Conservation (phyloP, 306 rosid genomes). For the Prinsepia uniflora region DNA sequence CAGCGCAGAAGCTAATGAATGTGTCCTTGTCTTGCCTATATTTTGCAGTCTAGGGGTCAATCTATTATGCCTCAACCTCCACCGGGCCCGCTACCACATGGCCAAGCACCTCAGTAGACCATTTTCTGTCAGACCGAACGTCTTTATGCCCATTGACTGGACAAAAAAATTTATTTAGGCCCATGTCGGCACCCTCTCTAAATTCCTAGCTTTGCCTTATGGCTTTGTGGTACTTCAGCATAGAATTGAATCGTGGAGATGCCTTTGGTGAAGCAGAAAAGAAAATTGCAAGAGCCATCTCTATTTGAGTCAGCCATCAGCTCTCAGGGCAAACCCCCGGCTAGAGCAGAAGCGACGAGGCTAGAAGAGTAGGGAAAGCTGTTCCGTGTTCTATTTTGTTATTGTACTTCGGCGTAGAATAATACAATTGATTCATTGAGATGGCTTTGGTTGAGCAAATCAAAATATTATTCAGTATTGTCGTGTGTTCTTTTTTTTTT, state of each 20-base stretch:
- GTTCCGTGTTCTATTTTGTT: background rate
- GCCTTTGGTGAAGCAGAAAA: background rate
- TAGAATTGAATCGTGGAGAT: background rate
- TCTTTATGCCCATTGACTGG: background rate
- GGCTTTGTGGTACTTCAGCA: background rate
- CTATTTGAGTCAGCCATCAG: background rate
- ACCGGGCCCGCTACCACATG: conserved; percentile 47
- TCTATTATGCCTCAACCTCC: conserved; percentile 69
- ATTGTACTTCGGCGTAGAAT: background rate
- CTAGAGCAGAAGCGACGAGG: background rate
- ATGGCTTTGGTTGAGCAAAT: background rate
- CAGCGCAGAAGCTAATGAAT: conserved; percentile 9
- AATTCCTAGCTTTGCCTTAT: background rate
- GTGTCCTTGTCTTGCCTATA: conserved; percentile 5
- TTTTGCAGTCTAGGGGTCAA: conserved; percentile 65
- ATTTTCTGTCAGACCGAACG: background rate
- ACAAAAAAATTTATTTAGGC: too few relatives aligned
- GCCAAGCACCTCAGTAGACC: conserved; percentile 59
- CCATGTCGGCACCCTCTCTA: background rate
- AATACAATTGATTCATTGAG: background rate
- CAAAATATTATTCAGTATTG: background rate
- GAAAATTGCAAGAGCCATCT: background rate
- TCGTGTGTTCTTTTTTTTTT: background rate
- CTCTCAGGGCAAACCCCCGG: background rate
- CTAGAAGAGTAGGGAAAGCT: background rate